A percentile compares a stretch with the other conserved stretches of the same genome.
phyloP scores from a whole-genome alignment of 2,329 filamentous ascomycete genomes.

The Ambrosiella cleistominuta region DNA sequence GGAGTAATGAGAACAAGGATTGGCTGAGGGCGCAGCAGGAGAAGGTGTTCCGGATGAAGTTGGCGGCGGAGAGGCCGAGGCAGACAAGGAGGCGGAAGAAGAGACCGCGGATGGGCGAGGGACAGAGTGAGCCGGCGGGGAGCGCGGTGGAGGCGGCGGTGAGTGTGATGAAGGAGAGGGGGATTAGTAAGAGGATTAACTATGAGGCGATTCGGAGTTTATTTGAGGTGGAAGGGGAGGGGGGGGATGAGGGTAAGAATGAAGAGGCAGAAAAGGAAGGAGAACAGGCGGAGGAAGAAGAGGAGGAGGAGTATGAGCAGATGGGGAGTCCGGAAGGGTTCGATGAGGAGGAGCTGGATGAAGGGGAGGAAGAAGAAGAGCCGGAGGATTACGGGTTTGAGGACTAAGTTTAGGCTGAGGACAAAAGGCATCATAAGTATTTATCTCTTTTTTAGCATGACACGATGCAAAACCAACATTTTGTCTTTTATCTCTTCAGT shows the following conservation, averaged over 20 bases:
- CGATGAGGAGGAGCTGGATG: conserved; percentile 1
- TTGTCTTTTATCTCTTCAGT: too few relatives aligned
- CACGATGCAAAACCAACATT: too few relatives aligned
- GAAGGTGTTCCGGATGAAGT: conserved; percentile 59
- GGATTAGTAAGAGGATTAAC: conserved; percentile 59
- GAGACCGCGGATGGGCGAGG: conserved; percentile 43
- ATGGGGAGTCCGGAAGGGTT: conserved; percentile 2
- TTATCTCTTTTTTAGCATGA: background rate
- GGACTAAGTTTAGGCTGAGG: background rate
- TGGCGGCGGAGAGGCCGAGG: conserved; percentile 38
- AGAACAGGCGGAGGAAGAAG: conserved; percentile 19
- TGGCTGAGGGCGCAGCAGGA: conserved; percentile 78
- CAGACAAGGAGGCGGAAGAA: conserved; percentile 38
- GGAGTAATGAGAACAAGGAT: conserved; percentile 88
- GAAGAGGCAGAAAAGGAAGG: conserved; percentile 21
- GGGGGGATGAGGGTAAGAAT: conserved; percentile 21
- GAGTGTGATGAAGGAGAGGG: conserved; percentile 48
- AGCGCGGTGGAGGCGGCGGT: conserved; percentile 53
- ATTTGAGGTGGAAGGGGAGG: conserved; percentile 27
- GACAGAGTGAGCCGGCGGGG: conserved; percentile 46
- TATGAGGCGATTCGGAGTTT: conserved; percentile 45
- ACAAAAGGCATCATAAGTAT: background rate
- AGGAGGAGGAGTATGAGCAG: conserved; percentile 6
- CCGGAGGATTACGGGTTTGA: background rate
- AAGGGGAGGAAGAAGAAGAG: background rate